Base-by-base conservation (phyloP, 78 protist species). In the Bigelowiella natans region DNA sequence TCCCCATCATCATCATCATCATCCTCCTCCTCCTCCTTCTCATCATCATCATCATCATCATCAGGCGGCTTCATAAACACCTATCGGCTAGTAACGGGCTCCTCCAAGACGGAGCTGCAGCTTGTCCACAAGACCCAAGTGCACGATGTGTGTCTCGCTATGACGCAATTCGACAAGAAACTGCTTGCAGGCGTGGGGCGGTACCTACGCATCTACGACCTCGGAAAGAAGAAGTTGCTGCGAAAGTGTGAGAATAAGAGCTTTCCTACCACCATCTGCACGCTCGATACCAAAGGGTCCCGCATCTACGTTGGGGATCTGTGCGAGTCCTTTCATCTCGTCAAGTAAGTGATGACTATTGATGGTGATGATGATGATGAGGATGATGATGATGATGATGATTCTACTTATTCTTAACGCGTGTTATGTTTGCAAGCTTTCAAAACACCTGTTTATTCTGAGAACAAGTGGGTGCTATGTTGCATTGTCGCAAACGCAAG, bases 201-300 rank as follows among this genome's bases (percentile, higher is more conserved):
- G 29, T 0, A 1, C 1, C 88, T 98, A 18, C 91, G 97, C 36
- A 39, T 98, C 40, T 98, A 94, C 88, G 99, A 96, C 88, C 11
- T 96, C 85, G 99, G 99, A 88, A 92, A 94, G 92, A 89, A 90
- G 94, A 88, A 96, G 82, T 92, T 98, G 82, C 93, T 98, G 88
- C 83, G 94, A 37, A 97, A 98, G 93, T 94, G 98, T 92, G 97
- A 95, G 51, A 95, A 93, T 82, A 93, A 90, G 92, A 83, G 31
- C 86, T 83, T 83, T 28, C 86, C 86, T 31, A 83, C 86, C 39
- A 7, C 11, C 3, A 83, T 83, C 29, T 28, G 29, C 86, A 31
- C 86, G 86, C 86, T 83, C 39, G 38, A 83, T 83, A 34, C 31
- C 3, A 7, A 83, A 51, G 73, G 73, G 18, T 51, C 36, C 3